Percentiles rank a stretch among this genome's conserved stretches.
Conservation (phyloP, 1,284 basidiomycete species). For the Moesziomyces sp. region DNA sequence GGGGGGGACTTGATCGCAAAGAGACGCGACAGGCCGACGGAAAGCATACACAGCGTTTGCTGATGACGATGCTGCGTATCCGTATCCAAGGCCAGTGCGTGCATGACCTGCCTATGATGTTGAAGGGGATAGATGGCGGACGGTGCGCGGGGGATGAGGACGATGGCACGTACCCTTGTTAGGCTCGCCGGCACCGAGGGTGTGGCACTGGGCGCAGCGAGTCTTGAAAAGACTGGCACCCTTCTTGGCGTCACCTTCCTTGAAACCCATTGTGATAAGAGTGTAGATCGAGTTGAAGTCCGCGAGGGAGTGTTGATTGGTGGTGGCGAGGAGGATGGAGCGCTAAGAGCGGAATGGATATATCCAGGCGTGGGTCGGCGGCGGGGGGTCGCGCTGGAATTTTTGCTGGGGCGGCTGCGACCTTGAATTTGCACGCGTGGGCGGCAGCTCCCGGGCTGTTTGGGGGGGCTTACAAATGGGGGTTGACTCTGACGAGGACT, state of each 20-base stretch:
- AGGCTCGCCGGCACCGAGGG: conserved; percentile 81
- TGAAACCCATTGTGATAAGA: conserved; percentile 54
- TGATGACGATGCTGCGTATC: neutral
- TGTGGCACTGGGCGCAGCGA: conserved; percentile 98
- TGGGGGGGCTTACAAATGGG: too few relatives aligned
- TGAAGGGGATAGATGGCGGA: too few relatives aligned
- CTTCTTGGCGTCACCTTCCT: conserved; percentile 61
- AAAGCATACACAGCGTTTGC: too few relatives aligned
- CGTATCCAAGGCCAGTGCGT: too few relatives aligned
- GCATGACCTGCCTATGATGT: too few relatives aligned
- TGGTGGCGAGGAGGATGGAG: conserved; percentile 7
- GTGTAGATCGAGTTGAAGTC: conserved; percentile 1
- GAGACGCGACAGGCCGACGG: too few relatives aligned
- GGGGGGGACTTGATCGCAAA: too few relatives aligned
- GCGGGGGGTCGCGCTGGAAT: neutral
- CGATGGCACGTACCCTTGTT: conserved; percentile 73
- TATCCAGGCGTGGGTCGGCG: conserved; percentile 11
- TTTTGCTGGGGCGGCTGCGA: conserved; percentile 6
- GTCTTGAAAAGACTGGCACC: conserved; percentile 72
- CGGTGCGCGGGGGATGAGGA: neutral
- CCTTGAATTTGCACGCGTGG: conserved; percentile 1
- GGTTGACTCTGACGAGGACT: too few relatives aligned
- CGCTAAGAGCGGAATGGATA: conserved; percentile 2
- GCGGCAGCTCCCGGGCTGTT: too few relatives aligned
- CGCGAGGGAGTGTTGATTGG: conserved; percentile 1